These are phyloP conservation scores for Oryza punctata DNA, from an alignment of 176 grass and related monocot species.

Conservation along the genomic window DNA sequence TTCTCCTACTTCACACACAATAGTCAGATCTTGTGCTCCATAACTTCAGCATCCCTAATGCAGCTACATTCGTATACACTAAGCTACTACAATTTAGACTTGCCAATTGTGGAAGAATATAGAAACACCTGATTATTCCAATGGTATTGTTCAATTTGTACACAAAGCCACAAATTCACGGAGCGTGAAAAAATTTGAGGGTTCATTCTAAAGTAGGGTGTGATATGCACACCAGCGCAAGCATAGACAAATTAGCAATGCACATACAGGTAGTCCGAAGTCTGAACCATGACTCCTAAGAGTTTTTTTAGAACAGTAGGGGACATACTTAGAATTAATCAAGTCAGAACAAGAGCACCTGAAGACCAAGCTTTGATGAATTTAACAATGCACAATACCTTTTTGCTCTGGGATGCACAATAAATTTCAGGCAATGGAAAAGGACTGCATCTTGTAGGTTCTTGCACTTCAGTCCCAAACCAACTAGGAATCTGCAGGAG, in stretches of 20 bases:
- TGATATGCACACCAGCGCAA: neutral
- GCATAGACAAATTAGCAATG: neutral
- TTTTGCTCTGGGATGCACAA: constrained; percentile 68
- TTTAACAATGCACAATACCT: constrained; percentile 48
- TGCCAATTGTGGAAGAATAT: neutral
- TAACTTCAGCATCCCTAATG: neutral
- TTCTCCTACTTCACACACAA: neutral
- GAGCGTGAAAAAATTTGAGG: neutral
- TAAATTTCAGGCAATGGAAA: constrained; percentile 95
- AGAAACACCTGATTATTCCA: neutral
- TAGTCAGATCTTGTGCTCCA: neutral
- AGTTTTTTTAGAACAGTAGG: neutral
- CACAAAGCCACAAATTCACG: neutral
- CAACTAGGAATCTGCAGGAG: constrained; percentile 82
- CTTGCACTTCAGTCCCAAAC: constrained; percentile 62
- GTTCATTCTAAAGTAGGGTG: neutral
- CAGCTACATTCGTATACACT: neutral
- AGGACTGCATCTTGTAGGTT: constrained; percentile 62
- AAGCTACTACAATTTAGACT: neutral
- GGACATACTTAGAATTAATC: constrained; percentile 7
- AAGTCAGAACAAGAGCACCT: constrained; percentile 10
- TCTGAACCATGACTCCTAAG: neutral
- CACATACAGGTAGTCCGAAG: neutral
- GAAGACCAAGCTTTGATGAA: neutral
- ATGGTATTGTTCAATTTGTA: neutral